These are phyloP conservation scores for Pseudocercospora cruenta DNA, from an alignment of 2,329 filamentous ascomycete species.

Conservation along the genomic window DNA sequence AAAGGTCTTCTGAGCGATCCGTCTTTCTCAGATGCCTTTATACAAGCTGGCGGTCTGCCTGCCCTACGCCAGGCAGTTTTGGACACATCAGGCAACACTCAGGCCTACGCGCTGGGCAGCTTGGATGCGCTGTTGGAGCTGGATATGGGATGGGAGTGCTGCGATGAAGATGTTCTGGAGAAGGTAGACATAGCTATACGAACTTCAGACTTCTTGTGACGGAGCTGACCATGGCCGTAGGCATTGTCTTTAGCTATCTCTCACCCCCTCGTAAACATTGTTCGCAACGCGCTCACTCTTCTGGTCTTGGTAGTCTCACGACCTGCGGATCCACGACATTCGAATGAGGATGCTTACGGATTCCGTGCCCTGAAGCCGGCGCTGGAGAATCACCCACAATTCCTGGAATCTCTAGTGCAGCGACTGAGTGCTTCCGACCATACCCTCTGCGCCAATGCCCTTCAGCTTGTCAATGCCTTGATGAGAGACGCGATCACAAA, in stretches of 20 bases:
- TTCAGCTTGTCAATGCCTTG: conserved; percentile 93
- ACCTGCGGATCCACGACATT: conserved; percentile 57
- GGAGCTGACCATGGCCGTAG: conserved; percentile 39
- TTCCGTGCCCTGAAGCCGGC: conserved; percentile 91
- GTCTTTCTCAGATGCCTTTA: conserved; percentile 94
- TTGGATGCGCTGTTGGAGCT: conserved; percentile 87
- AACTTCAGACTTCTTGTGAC: not conserved
- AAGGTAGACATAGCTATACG: conserved; percentile 55
- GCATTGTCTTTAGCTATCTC: conserved; percentile 92
- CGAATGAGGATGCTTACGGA: conserved; percentile 68
- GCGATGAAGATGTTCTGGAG: conserved; percentile 71
- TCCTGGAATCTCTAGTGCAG: conserved; percentile 90
- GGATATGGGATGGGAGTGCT: conserved; percentile 96
- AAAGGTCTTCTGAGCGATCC: conserved; percentile 95
- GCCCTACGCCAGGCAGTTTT: conserved; percentile 83
- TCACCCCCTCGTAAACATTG: conserved; percentile 94
- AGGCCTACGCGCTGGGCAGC: conserved; percentile 92
- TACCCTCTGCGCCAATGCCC: conserved; percentile 88
- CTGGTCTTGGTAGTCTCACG: conserved; percentile 90
- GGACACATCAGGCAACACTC: conserved; percentile 84
- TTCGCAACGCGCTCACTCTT: conserved; percentile 95
- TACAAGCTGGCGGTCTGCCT: conserved; percentile 80
- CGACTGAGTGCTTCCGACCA: conserved; percentile 93
- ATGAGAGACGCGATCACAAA: conserved; percentile 87
- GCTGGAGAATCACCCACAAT: conserved; percentile 87